Conservation (phyloP, 2,329 filamentous ascomycete genomes). For the Penicillium sclerotigenum region DNA sequence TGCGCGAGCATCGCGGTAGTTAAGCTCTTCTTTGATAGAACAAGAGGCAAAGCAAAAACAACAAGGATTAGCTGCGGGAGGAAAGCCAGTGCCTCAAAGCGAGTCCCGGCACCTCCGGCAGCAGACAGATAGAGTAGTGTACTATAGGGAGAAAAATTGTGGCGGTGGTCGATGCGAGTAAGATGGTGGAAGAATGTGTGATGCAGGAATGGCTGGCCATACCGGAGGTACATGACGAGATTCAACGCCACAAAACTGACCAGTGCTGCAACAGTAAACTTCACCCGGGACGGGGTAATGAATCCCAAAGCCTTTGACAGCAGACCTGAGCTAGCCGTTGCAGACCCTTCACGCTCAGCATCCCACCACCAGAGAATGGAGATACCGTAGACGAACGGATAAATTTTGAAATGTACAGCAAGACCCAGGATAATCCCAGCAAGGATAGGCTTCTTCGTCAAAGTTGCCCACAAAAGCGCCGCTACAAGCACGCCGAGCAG, state of each 20-base stretch:
- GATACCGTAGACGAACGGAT: conserved; percentile 91
- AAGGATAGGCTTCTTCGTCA: conserved; percentile 59
- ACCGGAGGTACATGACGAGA: conserved; percentile 70
- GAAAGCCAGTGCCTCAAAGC: conserved; percentile 79
- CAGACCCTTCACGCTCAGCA: conserved; percentile 23
- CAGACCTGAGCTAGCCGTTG: not conserved
- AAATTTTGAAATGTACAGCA: conserved; percentile 96
- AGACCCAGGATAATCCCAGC: conserved; percentile 76
- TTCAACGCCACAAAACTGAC: conserved; percentile 73
- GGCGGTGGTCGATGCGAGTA: conserved; percentile 88
- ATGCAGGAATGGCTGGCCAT: conserved; percentile 75
- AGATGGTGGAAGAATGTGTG: conserved; percentile 94
- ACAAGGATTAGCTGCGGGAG: conserved; percentile 81
- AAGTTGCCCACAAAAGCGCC: conserved; percentile 76
- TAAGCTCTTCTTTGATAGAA: conserved; percentile 76
- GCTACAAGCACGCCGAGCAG: conserved; percentile 81
- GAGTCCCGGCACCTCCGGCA: conserved; percentile 47
- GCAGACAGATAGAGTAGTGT: conserved; percentile 84
- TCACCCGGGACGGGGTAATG: conserved; percentile 40
- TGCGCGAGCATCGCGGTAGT: conserved; percentile 85
- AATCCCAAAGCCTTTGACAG: conserved; percentile 28
- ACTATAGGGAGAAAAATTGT: conserved; percentile 98
- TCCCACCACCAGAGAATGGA: conserved; percentile 46
- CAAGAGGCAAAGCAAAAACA: conserved; percentile 69
- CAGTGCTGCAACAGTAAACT: conserved; percentile 58